Conservation (phyloP, 495 filamentous ascomycete species). For the Hypoxylon fragiforme region DNA sequence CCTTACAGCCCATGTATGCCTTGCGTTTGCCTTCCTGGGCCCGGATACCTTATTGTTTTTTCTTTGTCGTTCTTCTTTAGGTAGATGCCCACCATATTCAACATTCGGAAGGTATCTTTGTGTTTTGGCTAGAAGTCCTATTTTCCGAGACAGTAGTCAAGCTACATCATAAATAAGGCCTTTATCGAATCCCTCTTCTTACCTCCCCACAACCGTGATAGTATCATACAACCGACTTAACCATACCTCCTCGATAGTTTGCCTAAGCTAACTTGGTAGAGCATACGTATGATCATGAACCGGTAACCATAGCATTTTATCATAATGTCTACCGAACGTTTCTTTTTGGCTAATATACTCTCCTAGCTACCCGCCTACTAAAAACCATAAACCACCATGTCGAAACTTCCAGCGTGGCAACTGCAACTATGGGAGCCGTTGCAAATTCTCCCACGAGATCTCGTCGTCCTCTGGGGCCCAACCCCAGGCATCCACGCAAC, state of each 20-base stretch:
- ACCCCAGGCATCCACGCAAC: slow-evolving; percentile 1
- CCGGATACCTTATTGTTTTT: slow-evolving; percentile 3
- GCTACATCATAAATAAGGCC: neutral
- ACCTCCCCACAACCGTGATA: neutral
- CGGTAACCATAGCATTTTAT: slow-evolving; percentile 10
- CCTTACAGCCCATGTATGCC: slow-evolving; percentile 11
- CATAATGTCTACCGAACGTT: neutral
- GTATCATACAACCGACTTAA: neutral
- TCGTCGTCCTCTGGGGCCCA: neutral
- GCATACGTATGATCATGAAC: slow-evolving; percentile 13
- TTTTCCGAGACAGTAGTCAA: neutral
- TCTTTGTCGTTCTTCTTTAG: neutral
- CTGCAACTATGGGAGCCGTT: slow-evolving; percentile 25
- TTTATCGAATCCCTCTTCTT: neutral
- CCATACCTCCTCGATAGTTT: too few species aligned
- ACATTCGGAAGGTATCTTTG: too few species aligned
- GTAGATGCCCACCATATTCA: too few species aligned
- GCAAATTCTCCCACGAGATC: slow-evolving; percentile 27
- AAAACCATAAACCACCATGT: slow-evolving; percentile 3
- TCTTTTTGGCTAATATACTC: slow-evolving; percentile 9
- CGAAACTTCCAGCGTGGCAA: slow-evolving; percentile 10
- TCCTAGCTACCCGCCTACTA: slow-evolving; percentile 1
- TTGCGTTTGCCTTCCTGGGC: neutral
- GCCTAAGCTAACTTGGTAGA: too few species aligned
- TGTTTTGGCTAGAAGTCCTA: too few species aligned